Base-by-base conservation (phyloP, 441 rosid genomes). In the Erodium chrysanthum region DNA sequence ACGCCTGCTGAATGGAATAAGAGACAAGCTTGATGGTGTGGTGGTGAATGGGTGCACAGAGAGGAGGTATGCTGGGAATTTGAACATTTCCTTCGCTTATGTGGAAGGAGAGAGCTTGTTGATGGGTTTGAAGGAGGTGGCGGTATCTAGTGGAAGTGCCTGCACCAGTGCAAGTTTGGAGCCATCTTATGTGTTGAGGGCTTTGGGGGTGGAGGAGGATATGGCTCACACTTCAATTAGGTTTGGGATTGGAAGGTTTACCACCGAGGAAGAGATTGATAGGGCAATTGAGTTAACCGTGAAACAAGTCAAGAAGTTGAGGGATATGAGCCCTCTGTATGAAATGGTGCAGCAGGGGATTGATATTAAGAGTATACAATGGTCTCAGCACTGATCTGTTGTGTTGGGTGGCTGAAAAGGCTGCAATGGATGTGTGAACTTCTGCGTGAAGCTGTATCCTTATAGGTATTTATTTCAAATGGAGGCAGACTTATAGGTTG, bases 111-210 rank as follows among this genome's bases (percentile, higher is more conserved):
- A 93, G 92, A 89, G 96, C 67, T 70, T 93, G 78, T 83, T 93
- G 76, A 91, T 93, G 98, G 97, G 98, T n/a, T 78, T 93, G 83
- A 93, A 91, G 80, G 98, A 93, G 70, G 97, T 93, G 72, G 97
- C 97, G 0, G 98, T 93, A 52, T 93, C 98, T 5, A 91, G 98
- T 76, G 97, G 98, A 58, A 89, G 97, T 76, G 98, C 97, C 5
- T 93, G 98, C 60, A 93, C 98, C 0, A 90, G 98, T 71, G 98
- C 98, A 0, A 90, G 98, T 80, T 70, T 90, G 79, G 97, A 90
- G 83, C 98, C 97, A 5, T 90, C 96, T 0, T 93, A 93, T 76
- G 98, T 93, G 76, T 68, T 93, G 71, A 90, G 98, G 80, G 98
- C 98, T 7, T 78, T 93, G 75, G 98, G 98, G 31, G 95, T 90